These are phyloP conservation scores for Coemansia sp. DNA, from an alignment of 192 early-diverging fungal species.

Conservation along the genomic window DNA sequence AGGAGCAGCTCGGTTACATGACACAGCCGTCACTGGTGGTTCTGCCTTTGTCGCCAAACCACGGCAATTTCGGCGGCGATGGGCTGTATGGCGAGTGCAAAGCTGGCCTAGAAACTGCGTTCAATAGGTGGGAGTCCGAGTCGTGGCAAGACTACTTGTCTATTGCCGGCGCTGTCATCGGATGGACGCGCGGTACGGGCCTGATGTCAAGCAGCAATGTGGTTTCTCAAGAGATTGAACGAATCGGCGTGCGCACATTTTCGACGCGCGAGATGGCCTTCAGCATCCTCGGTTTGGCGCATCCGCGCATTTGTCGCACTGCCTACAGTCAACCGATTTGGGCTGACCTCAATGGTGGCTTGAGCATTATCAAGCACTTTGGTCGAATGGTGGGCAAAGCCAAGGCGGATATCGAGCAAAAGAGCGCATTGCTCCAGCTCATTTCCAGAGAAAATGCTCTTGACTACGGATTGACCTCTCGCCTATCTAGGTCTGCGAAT, in stretches of 20 bases:
- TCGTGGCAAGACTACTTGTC: no score
- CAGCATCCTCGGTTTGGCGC: no score
- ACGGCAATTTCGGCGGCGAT: no score
- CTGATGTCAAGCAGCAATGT: slow-evolving; percentile 93
- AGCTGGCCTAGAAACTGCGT: slow-evolving; percentile 82
- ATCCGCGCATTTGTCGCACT: slow-evolving; percentile 52
- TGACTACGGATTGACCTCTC: slow-evolving; percentile 66
- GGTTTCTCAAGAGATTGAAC: slow-evolving; percentile 89
- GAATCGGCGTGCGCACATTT: slow-evolving; percentile 51
- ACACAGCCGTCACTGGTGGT: slow-evolving; percentile 83
- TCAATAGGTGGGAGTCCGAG: no score
- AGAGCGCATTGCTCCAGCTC: slow-evolving; percentile 68
- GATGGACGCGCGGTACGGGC: slow-evolving; percentile 89
- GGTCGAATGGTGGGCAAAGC: slow-evolving; percentile 63
- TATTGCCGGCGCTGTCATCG: no score
- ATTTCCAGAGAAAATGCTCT: slow-evolving; percentile 67
- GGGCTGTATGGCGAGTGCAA: slow-evolving; percentile 77
- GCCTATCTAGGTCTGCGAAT: slow-evolving; percentile 16
- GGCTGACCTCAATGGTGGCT: slow-evolving; percentile 4
- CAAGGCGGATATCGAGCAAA: slow-evolving; percentile 61
- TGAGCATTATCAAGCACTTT: slow-evolving; percentile 33
- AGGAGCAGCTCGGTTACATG: slow-evolving; percentile 67
- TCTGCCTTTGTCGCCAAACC: slow-evolving; percentile 77
- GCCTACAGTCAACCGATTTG: neutral
- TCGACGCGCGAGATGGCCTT: no score